phyloP scores from a whole-genome alignment of 2,329 filamentous ascomycete genomes.

The Hypoxylon sp. region DNA sequence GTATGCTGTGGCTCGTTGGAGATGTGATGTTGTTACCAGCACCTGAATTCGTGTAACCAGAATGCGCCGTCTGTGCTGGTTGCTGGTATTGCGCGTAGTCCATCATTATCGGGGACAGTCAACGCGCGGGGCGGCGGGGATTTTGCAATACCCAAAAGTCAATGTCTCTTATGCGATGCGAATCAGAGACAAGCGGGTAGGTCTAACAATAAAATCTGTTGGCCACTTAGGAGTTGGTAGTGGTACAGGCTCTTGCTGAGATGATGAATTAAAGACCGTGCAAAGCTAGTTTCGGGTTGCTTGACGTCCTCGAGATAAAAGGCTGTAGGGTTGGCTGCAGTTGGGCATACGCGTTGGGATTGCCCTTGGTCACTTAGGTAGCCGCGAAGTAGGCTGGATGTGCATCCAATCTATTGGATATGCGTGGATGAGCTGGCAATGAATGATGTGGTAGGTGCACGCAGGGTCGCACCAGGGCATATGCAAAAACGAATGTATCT shows the following conservation, averaged over 20 bases:
- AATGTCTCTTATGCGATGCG: constrained; percentile 54
- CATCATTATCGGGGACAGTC: constrained; percentile 69
- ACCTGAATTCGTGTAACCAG: constrained; percentile 73
- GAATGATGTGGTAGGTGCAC: constrained; percentile 66
- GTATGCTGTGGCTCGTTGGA: constrained; percentile 78
- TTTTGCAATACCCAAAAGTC: constrained; percentile 53
- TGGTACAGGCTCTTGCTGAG: constrained; percentile 43
- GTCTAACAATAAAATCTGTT: constrained; percentile 41
- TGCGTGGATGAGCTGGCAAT: constrained; percentile 75
- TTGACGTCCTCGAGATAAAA: constrained; percentile 53
- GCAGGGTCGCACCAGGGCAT: constrained; percentile 70
- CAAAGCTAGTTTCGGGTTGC: constrained; percentile 47
- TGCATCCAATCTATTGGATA: constrained; percentile 70
- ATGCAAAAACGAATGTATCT: constrained; percentile 70
- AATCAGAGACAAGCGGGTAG: constrained; percentile 47
- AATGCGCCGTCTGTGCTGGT: constrained; percentile 76
- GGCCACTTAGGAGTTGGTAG: constrained; percentile 37
- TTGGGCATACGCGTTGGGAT: constrained; percentile 63
- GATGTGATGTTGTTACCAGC: constrained; percentile 76
- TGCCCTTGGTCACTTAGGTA: constrained; percentile 61
- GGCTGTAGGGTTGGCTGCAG: constrained; percentile 59
- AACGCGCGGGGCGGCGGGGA: constrained; percentile 50
- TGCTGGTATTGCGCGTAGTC: constrained; percentile 82
- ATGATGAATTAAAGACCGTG: constrained; percentile 48
- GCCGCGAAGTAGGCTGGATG: constrained; percentile 62